Percentiles rank a stretch among this genome's conserved stretches.
Conservation (phyloP, 257 asterid genomes). For the Ilex aquifolium region DNA sequence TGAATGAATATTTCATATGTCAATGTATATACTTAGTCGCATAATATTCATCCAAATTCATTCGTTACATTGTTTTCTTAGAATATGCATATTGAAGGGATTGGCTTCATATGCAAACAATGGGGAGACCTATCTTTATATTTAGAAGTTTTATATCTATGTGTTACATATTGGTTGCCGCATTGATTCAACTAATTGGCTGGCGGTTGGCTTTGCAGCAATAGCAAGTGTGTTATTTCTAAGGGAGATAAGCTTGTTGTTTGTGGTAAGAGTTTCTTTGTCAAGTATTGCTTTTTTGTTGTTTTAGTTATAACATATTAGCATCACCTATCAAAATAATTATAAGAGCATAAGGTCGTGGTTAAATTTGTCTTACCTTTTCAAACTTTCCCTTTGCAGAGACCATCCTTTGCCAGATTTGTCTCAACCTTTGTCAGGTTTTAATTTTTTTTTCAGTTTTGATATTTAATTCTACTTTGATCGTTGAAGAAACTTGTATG, state of each 20-base stretch:
- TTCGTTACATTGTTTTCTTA: not conserved
- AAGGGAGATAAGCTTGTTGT: slow-evolving; percentile 49
- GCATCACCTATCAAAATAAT: not conserved
- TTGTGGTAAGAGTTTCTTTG: slow-evolving; percentile 42
- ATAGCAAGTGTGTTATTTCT: slow-evolving; percentile 73
- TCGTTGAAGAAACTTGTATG: not conserved
- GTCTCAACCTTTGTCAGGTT: slow-evolving; percentile 64
- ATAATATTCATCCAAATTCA: too few species aligned
- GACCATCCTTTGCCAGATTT: slow-evolving; percentile 41
- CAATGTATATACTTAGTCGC: too few species aligned
- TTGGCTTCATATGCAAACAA: not conserved
- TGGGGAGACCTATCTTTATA: not conserved
- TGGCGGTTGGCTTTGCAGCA: slow-evolving; percentile 46
- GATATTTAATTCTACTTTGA: too few species aligned
- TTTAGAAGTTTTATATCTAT: not conserved
- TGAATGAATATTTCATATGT: too few species aligned
- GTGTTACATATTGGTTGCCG: slow-evolving; percentile 2
- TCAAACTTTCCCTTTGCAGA: slow-evolving; percentile 49
- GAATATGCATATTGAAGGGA: not conserved
- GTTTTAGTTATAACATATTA: not conserved
- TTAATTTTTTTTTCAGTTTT: slow-evolving; percentile 1
- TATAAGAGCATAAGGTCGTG: slow-evolving; percentile 7
- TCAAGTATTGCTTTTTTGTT: not conserved
- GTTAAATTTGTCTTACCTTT: slow-evolving; percentile 2
- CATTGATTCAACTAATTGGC: not conserved